Percentiles rank a stretch among this genome's conserved stretches.
Evolutionary conservation across 2,329 filamentous ascomycete genomes (phyloP).

Genomic region (Ophiosphaerella narmari): DNA sequence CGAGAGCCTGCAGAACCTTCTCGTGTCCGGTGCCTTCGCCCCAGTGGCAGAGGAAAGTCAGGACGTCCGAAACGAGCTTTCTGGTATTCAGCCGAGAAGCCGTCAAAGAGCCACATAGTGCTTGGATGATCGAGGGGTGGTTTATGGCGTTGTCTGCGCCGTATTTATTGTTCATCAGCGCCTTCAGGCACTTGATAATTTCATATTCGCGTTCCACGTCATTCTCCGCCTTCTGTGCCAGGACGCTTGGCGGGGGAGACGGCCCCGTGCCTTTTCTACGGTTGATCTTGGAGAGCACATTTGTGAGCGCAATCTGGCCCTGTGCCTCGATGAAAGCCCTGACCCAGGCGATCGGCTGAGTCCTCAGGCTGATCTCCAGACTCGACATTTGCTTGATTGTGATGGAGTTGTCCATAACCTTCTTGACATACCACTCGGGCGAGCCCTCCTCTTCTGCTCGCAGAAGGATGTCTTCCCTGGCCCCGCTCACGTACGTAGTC

Average conservation of each 20-base stretch:
- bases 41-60: conserved; percentile 97
- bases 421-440: conserved; percentile 97
- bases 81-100: conserved; percentile 88
- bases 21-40: conserved; percentile 84
- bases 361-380: conserved; percentile 90
- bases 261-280: conserved; percentile 79
- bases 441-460: conserved; percentile 93
- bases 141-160: conserved; percentile 92
- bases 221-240: conserved; percentile 65
- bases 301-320: conserved; percentile 93
- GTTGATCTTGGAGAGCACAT: conserved; percentile 91
- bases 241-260: conserved; percentile 60
- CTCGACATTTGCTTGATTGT: conserved; percentile 90
- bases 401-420: conserved; percentile 94
- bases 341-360: conserved; percentile 96
- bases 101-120: conserved; percentile 82
- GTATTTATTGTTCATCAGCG: conserved; percentile 99
- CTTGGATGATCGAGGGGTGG: conserved; percentile 88
- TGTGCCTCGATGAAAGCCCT: conserved; percentile 96
- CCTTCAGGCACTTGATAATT: conserved; percentile 96
- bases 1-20: conserved; percentile 91
- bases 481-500: conserved; percentile 59
- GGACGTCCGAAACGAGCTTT: conserved; percentile 92
- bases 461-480: conserved; percentile 67
- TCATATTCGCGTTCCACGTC: conserved; percentile 93